Evolutionary conservation across 179 eudicot species (phyloP), one percentile per base, ranked within the genome.

Genomic region (Patellifolia procumbens): DNA sequence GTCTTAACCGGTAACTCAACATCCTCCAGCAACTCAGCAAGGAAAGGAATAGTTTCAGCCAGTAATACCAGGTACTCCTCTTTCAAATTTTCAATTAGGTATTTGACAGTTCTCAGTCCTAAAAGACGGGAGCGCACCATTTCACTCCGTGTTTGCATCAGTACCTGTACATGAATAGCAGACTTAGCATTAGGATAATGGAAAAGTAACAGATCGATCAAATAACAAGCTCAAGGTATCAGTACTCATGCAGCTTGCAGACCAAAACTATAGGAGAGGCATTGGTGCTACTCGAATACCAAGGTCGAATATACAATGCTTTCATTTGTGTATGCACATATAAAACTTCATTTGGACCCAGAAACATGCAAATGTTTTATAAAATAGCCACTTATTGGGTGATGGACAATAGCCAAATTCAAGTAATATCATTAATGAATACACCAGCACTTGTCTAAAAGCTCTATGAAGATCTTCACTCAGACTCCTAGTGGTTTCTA

Each of bases 21-120:
- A 78, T 95, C 99, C 83, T 95, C 99, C 31, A 95, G 88, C 84
- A 92, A 79, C 83, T 95, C 98, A 43, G 89, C 91, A 3, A 91
- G 93, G 92, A 90, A 89, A 46, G 99, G 97, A 37, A 95, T 93
- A 17, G 97, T 92, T 76, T 95, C 99, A 13, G 97, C 85, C 85
- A 95, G 72, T 45, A 92, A 82, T 15, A 86, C 95, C 72, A 92
- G 70, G 84, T 88, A 95, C 79, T 95, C 99, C 72, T 95, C 99
- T 76, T 88, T 95, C 81, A 95, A 84, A 81, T 88, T 88, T 79
- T 90, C 92, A 52, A 95, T 84, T n/a, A 95, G 86, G 80, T 87
- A 80, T 83, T 89, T 95, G 20, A 90, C 80, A n/a, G 90, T 84
- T 79, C 90, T 86, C 81, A 95, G 79, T 35, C 95, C 97, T 80